These are phyloP conservation scores for Gossypium aridum DNA, from an alignment of 441 rosid species.

Conservation along the genomic window DNA sequence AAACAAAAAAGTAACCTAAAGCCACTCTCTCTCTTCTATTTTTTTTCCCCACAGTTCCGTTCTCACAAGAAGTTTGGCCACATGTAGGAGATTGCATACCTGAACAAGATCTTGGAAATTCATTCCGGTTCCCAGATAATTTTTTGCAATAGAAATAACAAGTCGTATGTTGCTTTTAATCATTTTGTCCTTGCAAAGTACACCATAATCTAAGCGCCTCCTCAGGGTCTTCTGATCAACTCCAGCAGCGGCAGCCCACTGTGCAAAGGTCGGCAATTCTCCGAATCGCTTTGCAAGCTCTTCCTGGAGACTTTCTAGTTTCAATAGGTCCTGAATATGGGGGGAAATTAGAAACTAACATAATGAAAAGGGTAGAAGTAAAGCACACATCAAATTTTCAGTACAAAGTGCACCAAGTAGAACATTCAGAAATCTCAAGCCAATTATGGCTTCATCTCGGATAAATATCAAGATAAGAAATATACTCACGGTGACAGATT, in stretches of 20 bases:
- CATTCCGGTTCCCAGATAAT: slow-evolving; percentile 83
- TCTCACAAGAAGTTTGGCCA: not conserved
- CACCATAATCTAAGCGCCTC: slow-evolving; percentile 59
- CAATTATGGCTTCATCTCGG: not conserved
- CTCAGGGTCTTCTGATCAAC: slow-evolving; percentile 66
- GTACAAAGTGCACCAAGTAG: not conserved
- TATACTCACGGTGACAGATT: not conserved
- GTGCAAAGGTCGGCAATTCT: slow-evolving; percentile 61
- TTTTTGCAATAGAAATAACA: slow-evolving; percentile 91
- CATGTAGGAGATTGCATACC: slow-evolving; percentile 35
- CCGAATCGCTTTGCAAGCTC: slow-evolving; percentile 70
- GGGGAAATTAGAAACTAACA: slow-evolving; percentile 1
- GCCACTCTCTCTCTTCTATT: not conserved
- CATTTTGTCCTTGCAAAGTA: slow-evolving; percentile 83
- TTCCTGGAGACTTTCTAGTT: slow-evolving; percentile 70
- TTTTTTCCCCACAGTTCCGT: not conserved
- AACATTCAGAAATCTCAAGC: not conserved
- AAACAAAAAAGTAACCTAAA: not conserved
- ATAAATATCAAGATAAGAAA: not conserved
- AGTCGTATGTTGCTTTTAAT: slow-evolving; percentile 89
- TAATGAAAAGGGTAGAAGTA: not conserved
- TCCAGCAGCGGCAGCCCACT: slow-evolving; percentile 93
- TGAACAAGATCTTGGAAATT: slow-evolving; percentile 92
- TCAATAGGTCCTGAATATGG: slow-evolving; percentile 61
- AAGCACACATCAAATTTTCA: not conserved